Evolutionary conservation across 148 eudicot genomes (phyloP).

Genomic region (Linanthus parryae): DNA sequence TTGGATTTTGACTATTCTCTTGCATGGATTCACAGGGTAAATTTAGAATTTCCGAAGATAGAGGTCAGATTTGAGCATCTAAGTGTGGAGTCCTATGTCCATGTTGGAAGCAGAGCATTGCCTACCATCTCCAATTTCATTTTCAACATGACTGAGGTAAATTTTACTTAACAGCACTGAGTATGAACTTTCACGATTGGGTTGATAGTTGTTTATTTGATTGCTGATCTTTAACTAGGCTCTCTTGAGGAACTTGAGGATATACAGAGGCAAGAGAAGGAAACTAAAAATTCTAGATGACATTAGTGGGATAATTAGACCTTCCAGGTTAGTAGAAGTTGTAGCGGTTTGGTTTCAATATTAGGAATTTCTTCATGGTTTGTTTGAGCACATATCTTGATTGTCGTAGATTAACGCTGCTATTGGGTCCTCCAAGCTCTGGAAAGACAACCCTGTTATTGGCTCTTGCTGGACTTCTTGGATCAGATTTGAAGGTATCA

Average conservation of each 20-base stretch:
- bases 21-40: conserved; percentile 53
- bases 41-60: conserved; percentile 73
- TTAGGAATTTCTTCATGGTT: not conserved
- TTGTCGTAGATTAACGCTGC: conserved; percentile 64
- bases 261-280: conserved; percentile 51
- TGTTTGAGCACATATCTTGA: conserved; percentile 12
- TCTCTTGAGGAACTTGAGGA: conserved; percentile 58
- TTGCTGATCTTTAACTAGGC: conserved; percentile 44
- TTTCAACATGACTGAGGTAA: conserved; percentile 86
- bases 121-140: conserved; percentile 93
- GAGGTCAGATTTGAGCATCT: conserved; percentile 89
- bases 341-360: not conserved
- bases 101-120: conserved; percentile 87
- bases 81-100: conserved; percentile 67
- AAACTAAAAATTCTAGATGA: conserved; percentile 78
- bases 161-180: not conserved
- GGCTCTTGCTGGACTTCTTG: conserved; percentile 93
- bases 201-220: not conserved
- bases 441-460: conserved; percentile 85
- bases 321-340: conserved; percentile 59
- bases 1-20: conserved; percentile 1
- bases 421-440: conserved; percentile 95
- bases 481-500: conserved; percentile 70
- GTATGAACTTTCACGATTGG: not conserved
- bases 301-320: conserved; percentile 78